Conservation (phyloP, 1,284 basidiomycete species). For the Stereum hirsutum region DNA sequence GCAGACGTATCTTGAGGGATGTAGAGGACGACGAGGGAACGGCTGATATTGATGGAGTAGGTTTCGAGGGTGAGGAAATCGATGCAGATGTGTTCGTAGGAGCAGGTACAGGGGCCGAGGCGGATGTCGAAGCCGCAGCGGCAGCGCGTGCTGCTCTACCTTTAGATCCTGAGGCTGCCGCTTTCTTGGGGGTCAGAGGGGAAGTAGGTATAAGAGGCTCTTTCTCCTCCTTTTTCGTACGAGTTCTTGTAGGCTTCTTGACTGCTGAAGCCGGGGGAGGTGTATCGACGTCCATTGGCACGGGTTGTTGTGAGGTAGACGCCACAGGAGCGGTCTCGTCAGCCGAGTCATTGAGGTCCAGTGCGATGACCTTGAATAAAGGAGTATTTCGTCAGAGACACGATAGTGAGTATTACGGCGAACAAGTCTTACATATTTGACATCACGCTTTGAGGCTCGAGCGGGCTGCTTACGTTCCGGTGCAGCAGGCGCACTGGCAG, state of each 20-base stretch:
- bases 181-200: too few relatives aligned
- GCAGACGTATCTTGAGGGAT: neutral
- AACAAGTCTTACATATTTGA: conserved; percentile 11
- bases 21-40: neutral
- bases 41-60: too few relatives aligned
- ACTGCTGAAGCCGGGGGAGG: neutral
- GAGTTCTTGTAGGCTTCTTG: conserved; percentile 6
- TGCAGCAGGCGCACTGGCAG: too few relatives aligned
- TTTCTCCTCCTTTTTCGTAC: too few relatives aligned
- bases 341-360: conserved; percentile 15
- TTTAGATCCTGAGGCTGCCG: too few relatives aligned
- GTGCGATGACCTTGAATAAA: conserved; percentile 4
- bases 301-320: neutral
- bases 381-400: neutral
- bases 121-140: neutral
- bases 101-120: neutral
- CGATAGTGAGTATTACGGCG: neutral
- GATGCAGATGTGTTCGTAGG: neutral
- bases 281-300: conserved; percentile 1
- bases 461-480: conserved; percentile 12
- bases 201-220: too few relatives aligned
- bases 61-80: too few relatives aligned
- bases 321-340: neutral
- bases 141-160: neutral
- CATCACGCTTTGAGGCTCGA: conserved; percentile 12